Evolutionary conservation across 768 basidiomycete species (phyloP), one percentile per base, ranked within the genome.

Genomic region (Cyclocybe aegerita): DNA sequence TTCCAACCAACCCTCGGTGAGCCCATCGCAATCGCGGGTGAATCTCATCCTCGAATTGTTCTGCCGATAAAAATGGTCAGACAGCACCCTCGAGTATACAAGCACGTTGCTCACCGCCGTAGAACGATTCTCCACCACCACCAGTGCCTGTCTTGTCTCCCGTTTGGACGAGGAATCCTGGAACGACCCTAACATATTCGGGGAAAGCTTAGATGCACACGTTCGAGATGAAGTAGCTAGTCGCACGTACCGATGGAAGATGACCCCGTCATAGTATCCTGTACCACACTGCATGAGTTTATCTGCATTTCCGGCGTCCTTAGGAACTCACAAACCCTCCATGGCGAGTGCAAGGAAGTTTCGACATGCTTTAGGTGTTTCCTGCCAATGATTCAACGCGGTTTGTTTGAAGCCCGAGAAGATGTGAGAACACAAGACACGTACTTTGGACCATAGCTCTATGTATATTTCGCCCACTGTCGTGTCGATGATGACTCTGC

Each of bases 221-320:
- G 46, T 47, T 35, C 34, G 38, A 7, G 32, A 14, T 17, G 7
- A 7, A 12, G 12, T 31, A 16, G 36, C 43, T 37, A 7, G 4
- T 7, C 36, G 31, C 9, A 4, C 68, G 16, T 61, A 90, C 89
- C 95, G 82, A 69, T 97, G 94, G 59, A 98, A 98, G 41, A 96
- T 90, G 47, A 93, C 88, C 32, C 90, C 90, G 53, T 98, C 96
- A 70, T 98, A 98, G 68, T 97, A 98, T 7, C 96, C 94, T 95
- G 60, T 1, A 36, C 1, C 17, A 14, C 33, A 11, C n/a, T n/a
- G 9, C 17, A 45, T 48, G n/a, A 54, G 23, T 9, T 39, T 33
- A 32, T 32, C 9, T 39, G 33, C 52, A n/a, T 32, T n/a, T 12
- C 30, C 10, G 39, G 43, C 12, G 43, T 55, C 42, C 17, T 51